Base-by-base conservation (phyloP, 2,329 filamentous ascomycete species). In the Rasamsonia emersonii region DNA sequence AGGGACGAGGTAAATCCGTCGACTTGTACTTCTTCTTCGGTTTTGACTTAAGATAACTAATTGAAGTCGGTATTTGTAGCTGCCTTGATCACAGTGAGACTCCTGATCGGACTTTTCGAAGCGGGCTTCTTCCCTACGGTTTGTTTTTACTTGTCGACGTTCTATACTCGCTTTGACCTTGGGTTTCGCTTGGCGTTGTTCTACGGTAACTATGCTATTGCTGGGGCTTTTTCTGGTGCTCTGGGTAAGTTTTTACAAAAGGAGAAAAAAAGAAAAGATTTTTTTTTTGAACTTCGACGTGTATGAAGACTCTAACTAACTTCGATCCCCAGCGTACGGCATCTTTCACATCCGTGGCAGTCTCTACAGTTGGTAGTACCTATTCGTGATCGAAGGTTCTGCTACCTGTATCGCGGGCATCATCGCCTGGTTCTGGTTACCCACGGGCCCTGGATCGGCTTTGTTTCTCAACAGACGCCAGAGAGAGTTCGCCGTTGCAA, bases 111-210 rank as follows among this genome's bases (percentile, higher is more conserved):
- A 5, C 16, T 35, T 4, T 30, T 31, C 5, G 33, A 36, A 23
- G 33, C 28, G 5, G 32, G 72, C 3, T 75, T 77, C 45, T 77
- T 76, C 41, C 70, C 73, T 3, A 71, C 71, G 1, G 68, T 69
- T 2, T 70, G 75, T 10, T 64, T 65, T n/a, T 77, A 76, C 41
- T 60, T 77, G 17, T 70, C 69, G 11, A 56, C 71, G 31, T 76
- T 75, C 48, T n/a, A n/a, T n/a, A n/a, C n/a, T n/a, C n/a, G n/a
- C n/a, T n/a, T n/a, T n/a, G n/a, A n/a, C n/a, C n/a, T n/a, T n/a
- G n/a, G n/a, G n/a, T n/a, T n/a, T n/a, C n/a, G n/a, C n/a, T n/a
- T n/a, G n/a, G n/a, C n/a, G n/a, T n/a, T n/a, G n/a, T n/a, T n/a
- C n/a, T n/a, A n/a, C n/a, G n/a, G n/a, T n/a, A n/a, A n/a, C n/a